Base-by-base conservation (phyloP, 768 basidiomycete genomes). In the Mycena venus region DNA sequence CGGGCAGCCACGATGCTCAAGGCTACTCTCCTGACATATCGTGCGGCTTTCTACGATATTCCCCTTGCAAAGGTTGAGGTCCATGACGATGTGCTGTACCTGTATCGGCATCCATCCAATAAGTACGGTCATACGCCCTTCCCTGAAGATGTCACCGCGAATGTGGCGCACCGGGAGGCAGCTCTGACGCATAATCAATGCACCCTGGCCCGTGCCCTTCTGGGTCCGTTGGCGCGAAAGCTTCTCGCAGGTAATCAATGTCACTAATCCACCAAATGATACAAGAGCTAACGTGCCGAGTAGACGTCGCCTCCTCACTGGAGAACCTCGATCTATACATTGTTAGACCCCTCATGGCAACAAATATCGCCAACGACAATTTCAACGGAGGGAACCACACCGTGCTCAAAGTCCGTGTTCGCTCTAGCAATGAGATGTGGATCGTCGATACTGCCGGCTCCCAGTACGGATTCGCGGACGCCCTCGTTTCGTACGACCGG, bases 381-480 rank as follows among this genome's bases (percentile, higher is more conserved):
- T 68, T 32, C 6, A 17, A 40, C 38, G 55, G 19, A 9, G 66
- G 9, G 6, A 25, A 53, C 2, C 66, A 68, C 40, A 68, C 66
- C 21, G 53, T 68, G 36, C 38, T 56, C 29, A 56, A 55, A 58
- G 55, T 58, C 31, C 3, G 17, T 40, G n/a, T 68, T 42, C 34
- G 27, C 29, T n/a, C 21, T 17, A 42, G 17, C 21, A 12, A 12
- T 2, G 65, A 67, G 53, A 40, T 36, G 49, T 67, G 65, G 65
- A 67, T 67, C 11, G 29, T 67, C 36, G 65, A 67, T 36, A 55
- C 65, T 36, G 51, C 65, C 14, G 65, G 65, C 15, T 38, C n/a
- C 17, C 65, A 67, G 36, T 67, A 67, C 65, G 65, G 65, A 55
- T 67, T 67, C 27, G 17, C 19, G 66, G 66, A 67, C 11, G 66